Conservation (phyloP, 1,139 yeast genomes). For the Pichia inconspicua region DNA sequence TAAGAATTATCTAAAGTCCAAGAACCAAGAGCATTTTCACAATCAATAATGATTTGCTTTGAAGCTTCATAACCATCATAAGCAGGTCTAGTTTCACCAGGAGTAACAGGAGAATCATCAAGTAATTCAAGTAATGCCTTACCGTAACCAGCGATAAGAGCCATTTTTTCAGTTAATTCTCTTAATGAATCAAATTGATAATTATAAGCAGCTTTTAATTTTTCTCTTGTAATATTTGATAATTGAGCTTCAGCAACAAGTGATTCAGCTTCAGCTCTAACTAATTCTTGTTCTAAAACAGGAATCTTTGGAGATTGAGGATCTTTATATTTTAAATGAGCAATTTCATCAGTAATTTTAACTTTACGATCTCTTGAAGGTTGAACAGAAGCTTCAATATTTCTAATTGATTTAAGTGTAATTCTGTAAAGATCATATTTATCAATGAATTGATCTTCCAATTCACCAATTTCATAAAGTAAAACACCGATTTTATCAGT, state of each 20-base stretch:
- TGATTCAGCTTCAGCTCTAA: slow-evolving; percentile 98
- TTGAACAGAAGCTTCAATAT: slow-evolving; percentile 95
- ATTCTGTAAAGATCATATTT: slow-evolving; percentile 96
- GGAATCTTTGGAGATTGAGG: slow-evolving; percentile 95
- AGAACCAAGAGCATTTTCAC: slow-evolving; percentile 89
- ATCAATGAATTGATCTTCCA: slow-evolving; percentile 96
- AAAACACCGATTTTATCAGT: slow-evolving; percentile 96
- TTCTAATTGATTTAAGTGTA: slow-evolving; percentile 89
- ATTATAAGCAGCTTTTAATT: slow-evolving; percentile 93
- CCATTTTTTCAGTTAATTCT: slow-evolving; percentile 94
- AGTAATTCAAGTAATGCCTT: slow-evolving; percentile 91
- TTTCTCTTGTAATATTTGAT: slow-evolving; percentile 95
- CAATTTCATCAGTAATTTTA: slow-evolving; percentile 95
- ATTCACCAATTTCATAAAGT: slow-evolving; percentile 92
- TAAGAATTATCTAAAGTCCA: slow-evolving; percentile 97
- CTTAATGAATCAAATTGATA: slow-evolving; percentile 95
- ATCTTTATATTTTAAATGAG: slow-evolving; percentile 95
- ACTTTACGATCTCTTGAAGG: slow-evolving; percentile 98
- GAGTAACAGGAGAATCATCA: slow-evolving; percentile 95
- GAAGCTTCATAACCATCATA: slow-evolving; percentile 98
- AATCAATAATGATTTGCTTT: slow-evolving; percentile 94
- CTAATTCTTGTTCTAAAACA: slow-evolving; percentile 94
- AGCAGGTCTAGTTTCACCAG: slow-evolving; percentile 98
- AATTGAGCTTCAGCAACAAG: slow-evolving; percentile 98
- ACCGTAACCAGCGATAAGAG: slow-evolving; percentile 97